Percentiles rank a stretch among this genome's conserved stretches.
phyloP scores from a whole-genome alignment of 2,329 filamentous ascomycete species.

The Colletotrichum abscissum region DNA sequence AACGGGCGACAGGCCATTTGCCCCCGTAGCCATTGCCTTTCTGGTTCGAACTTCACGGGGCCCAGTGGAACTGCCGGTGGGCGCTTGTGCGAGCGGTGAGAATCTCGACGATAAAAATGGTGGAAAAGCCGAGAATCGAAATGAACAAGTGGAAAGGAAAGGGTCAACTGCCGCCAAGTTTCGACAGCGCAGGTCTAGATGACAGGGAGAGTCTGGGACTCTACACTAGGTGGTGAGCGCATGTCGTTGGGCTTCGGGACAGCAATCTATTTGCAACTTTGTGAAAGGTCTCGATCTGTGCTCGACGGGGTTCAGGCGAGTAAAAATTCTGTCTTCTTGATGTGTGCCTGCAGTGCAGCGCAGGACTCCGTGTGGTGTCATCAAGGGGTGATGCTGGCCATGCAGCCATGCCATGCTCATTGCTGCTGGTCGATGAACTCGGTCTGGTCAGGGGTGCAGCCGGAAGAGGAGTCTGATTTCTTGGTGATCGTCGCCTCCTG shows the following conservation, averaged over 20 bases:
- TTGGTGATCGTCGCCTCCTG: slow-evolving; percentile 11
- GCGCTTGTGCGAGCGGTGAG: neutral
- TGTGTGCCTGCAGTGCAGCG: neutral
- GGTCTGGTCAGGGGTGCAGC: slow-evolving; percentile 9
- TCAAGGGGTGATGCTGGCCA: neutral
- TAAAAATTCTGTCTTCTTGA: neutral
- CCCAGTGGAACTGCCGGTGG: slow-evolving; percentile 1
- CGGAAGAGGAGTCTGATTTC: neutral
- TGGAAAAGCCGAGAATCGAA: neutral
- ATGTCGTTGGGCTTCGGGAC: neutral
- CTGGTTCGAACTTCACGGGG: neutral
- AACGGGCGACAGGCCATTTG: neutral
- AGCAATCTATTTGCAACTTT: slow-evolving; percentile 31
- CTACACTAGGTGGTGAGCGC: neutral
- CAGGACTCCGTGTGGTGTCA: neutral
- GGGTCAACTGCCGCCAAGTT: neutral
- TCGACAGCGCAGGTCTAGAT: neutral
- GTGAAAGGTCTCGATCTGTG: slow-evolving; percentile 16
- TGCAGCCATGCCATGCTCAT: neutral
- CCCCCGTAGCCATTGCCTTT: neutral
- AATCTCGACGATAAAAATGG: neutral
- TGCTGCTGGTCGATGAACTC: neutral
- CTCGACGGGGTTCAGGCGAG: slow-evolving; percentile 1
- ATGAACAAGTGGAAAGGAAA: neutral
- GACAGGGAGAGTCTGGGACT: neutral